Evolutionary conservation across 176 grass and related monocot genomes (phyloP).

Genomic region (Zea mays): DNA sequence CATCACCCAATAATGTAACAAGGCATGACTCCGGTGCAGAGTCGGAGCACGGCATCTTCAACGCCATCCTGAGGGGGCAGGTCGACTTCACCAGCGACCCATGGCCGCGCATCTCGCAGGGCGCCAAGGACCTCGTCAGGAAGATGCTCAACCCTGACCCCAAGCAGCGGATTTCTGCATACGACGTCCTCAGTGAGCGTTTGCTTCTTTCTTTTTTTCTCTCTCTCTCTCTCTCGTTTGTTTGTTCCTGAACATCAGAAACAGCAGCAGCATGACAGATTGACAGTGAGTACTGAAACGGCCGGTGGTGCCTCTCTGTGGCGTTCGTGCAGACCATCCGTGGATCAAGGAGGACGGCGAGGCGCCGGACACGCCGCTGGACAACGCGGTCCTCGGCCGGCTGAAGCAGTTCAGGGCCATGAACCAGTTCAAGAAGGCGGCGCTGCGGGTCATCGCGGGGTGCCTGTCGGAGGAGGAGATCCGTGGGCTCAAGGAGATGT

Average conservation of each 20-base stretch:
- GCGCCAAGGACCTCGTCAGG: constrained; percentile 72
- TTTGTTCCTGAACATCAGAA: not conserved
- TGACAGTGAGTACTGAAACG: not conserved
- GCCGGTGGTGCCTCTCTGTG: too few relatives aligned
- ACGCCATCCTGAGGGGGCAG: constrained; percentile 68
- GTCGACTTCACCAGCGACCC: constrained; percentile 71
- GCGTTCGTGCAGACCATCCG: constrained; percentile 51
- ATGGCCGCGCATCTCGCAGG: constrained; percentile 70
- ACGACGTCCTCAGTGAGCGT: constrained; percentile 68
- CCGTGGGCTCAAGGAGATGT: constrained; percentile 82
- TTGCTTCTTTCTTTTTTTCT: not conserved
- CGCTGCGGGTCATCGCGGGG: constrained; percentile 64
- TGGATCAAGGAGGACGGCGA: constrained; percentile 87
- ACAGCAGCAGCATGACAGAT: not conserved
- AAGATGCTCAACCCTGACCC: constrained; percentile 74
- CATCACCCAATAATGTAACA: too few relatives aligned
- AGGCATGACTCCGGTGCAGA: constrained; percentile 32
- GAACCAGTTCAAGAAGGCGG: constrained; percentile 91
- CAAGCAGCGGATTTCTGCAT: constrained; percentile 64
- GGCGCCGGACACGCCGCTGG: constrained; percentile 77
- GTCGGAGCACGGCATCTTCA: constrained; percentile 88
- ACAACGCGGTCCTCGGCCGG: constrained; percentile 73
- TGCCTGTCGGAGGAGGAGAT: constrained; percentile 92
- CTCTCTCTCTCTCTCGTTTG: too few relatives aligned
- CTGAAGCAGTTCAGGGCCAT: constrained; percentile 90